Conservation (phyloP, 148 eudicot species). For the Arctostaphylos glauca region DNA sequence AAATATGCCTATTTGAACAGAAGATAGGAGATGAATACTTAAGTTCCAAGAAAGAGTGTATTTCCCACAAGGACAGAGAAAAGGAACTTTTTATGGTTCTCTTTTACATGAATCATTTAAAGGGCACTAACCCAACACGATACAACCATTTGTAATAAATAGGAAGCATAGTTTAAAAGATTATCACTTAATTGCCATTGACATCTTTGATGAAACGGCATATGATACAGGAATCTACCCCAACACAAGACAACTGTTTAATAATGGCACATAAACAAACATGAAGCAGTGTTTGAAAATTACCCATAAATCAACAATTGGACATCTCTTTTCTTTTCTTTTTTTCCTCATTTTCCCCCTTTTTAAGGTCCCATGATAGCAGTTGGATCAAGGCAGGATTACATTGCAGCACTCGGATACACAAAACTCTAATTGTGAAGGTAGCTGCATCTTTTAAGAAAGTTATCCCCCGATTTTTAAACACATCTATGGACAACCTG, state of each 20-base stretch:
- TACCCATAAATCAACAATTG: background rate
- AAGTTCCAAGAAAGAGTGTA: background rate
- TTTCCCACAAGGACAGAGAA: background rate
- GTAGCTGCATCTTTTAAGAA: background rate
- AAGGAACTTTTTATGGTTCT: background rate
- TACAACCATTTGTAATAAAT: background rate
- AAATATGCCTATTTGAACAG: background rate
- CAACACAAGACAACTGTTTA: background rate
- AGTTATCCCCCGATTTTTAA: background rate
- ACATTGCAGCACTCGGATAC: background rate
- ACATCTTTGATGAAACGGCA: background rate
- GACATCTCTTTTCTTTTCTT: background rate
- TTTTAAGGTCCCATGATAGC: background rate
- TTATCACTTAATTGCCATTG: background rate
- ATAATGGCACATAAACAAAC: background rate
- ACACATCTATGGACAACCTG: background rate
- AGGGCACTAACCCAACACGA: background rate
- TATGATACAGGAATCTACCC: background rate
- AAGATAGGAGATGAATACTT: background rate
- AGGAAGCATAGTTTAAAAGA: background rate
- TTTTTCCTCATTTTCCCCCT: background rate
- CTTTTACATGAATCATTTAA: constrained; percentile 6
- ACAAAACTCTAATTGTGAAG: background rate
- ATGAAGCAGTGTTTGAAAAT: background rate
- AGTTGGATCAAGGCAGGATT: background rate